Base-by-base conservation (phyloP, 768 basidiomycete genomes). In the Leucocoprinus leucothites region DNA sequence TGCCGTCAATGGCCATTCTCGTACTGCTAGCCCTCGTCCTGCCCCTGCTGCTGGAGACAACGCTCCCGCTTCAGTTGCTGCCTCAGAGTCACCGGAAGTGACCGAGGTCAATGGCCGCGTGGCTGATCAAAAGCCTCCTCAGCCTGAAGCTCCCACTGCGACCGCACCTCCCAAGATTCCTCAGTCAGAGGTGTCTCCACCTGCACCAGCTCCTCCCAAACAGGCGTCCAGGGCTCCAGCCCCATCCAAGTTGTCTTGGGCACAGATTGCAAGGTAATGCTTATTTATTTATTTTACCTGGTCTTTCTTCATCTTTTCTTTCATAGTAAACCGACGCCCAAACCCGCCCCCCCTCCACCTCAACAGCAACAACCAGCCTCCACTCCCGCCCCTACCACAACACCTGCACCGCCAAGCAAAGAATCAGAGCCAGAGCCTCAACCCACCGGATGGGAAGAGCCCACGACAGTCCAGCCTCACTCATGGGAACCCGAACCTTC, bases 221-320 rank as follows among this genome's bases (percentile, higher is more conserved):
- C 68, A 63, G 54, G 60, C 69, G 36, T 64, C 71, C 13, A 88
- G 84, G 71, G 74, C 81, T 13, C 87, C 88, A 38, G 82, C 81
- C 9, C 87, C 89, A 41, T 82, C 43, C 7, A 90, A 91, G 73
- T 69, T 89, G 57, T 91, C 91, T 34, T 93, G 90, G 90, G 91
- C 91, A 7, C 87, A 93, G 63, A 77, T 93, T 65, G 90, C 91
- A 59, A 77, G 85, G 89, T 87, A 64, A 6, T n/a, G 79, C 71
- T 54, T 25, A 48, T 28, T 43, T 58, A 21, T 45, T 13, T 11
- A 6, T 38, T 38, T 57, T 26, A 57, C 4, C 47, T 41, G 21
- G n/a, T 26, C 41, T 9, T 16, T 26, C 22, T 43, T 53, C 61
- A 21, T 51, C 47, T 55, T 49, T 45, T 45, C 22, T 24, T 28